Evolutionary conservation across 208 protist genomes (phyloP).

Genomic region (Endotrypanum monterogeii): DNA sequence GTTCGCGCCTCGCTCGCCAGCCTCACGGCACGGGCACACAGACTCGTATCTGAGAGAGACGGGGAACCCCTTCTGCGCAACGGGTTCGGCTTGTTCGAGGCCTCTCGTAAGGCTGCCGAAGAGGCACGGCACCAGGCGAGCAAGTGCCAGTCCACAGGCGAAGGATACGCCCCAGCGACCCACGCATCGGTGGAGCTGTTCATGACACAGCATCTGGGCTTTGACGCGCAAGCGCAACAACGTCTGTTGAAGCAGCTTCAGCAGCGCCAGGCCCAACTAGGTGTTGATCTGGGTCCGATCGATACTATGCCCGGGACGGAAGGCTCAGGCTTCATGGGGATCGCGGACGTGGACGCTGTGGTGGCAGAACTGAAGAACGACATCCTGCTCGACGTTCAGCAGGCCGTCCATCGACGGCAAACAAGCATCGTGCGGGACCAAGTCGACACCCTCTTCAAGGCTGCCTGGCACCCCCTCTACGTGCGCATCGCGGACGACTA

Average conservation of each 20-base stretch:
- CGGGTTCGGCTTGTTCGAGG: slow-evolving; percentile 66
- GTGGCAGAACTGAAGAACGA: slow-evolving; percentile 57
- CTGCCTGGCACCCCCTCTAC: slow-evolving; percentile 63
- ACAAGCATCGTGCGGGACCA: slow-evolving; percentile 55
- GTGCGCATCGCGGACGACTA: slow-evolving; percentile 67
- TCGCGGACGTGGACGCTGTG: slow-evolving; percentile 56
- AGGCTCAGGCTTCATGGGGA: slow-evolving; percentile 25
- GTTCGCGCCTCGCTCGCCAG: slow-evolving; percentile 66
- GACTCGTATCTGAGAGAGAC: slow-evolving; percentile 48
- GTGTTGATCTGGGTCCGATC: slow-evolving; percentile 32
- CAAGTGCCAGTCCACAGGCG: slow-evolving; percentile 33
- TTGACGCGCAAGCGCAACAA: slow-evolving; percentile 82
- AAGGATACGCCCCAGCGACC: slow-evolving; percentile 38
- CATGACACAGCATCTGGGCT: slow-evolving; percentile 77
- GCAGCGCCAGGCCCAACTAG: slow-evolving; percentile 47
- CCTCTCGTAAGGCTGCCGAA: slow-evolving; percentile 50
- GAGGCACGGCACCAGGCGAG: slow-evolving; percentile 33
- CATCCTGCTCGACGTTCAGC: slow-evolving; percentile 56
- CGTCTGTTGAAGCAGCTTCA: slow-evolving; percentile 79
- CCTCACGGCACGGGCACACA: slow-evolving; percentile 70
- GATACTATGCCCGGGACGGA: slow-evolving; percentile 25
- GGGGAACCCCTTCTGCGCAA: slow-evolving; percentile 61
- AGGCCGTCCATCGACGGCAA: slow-evolving; percentile 66
- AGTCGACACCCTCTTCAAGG: slow-evolving; percentile 57
- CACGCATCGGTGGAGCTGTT: slow-evolving; percentile 84